Base-by-base conservation (phyloP, 2,329 filamentous ascomycete species). In the Ophiosphaerella korrae region DNA sequence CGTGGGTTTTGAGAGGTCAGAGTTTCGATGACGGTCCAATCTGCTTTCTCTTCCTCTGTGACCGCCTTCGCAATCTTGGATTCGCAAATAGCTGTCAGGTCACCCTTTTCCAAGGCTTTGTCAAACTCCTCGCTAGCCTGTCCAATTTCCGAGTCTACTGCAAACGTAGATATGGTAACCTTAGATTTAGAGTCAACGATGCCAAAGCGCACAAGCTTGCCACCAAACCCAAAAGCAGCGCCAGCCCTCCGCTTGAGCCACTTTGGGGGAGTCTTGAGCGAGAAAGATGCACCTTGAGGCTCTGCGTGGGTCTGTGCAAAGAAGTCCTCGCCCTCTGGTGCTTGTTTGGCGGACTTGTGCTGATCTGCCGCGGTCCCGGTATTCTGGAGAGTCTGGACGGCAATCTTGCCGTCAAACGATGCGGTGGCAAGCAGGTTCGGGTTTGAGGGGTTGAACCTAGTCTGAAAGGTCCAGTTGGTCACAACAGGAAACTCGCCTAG, bases 381-480 rank as follows among this genome's bases (percentile, higher is more conserved):
- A 74, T 94, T 97, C 70, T 99, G 94, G 35, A 97, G 82, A 1
- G 93, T 96, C 72, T 97, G 93, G 38, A 99, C 80, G 2, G 89
- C 88, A 57, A 99, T 96, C 76, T 95, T 97, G 64, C 95, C 94
- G 69, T 99, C 94, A 62, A 97, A 97, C 2, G 93, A 96, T 8
- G 95, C 94, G 14, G 94, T 97, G 14, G 95, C 95, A 42, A 93
- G 90, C 50, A 99, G 81, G 69, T 87, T 90, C 9, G 94, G 93
- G 74, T 99, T 96, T 62, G 90, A 87, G 26, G 94, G 94, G 73
- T 96, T 92, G 83, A 95, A 97, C 55, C 88, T 85, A 5, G 94
- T 96, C 71, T 93, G 87, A 79, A 99, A 99, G 5, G 92, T 96
- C 93, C 94, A 99, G 75, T 97, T 99, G n/a, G 93, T 97, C 46